These are phyloP conservation scores for Azolla pinnata DNA, from an alignment of 75 land plant genomes.

Conservation along the genomic window DNA sequence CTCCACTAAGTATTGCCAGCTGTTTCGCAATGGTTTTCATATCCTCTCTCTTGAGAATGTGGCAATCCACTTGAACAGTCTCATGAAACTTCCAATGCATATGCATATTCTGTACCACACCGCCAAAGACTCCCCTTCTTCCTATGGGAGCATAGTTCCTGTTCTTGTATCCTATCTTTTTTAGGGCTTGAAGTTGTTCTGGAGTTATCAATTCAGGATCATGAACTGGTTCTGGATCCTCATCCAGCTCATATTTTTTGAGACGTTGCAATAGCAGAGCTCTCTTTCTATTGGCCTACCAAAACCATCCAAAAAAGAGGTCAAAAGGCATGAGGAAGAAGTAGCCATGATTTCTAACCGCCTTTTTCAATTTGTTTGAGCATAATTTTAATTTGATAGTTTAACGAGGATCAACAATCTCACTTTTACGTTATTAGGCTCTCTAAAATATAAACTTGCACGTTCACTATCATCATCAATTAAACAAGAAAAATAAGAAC, in stretches of 20 bases:
- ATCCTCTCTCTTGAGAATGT: slow-evolving; percentile 82
- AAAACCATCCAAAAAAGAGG: neutral
- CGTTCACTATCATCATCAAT: too few species aligned
- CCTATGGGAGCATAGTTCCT: slow-evolving; percentile 94
- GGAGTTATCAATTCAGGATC: slow-evolving; percentile 88
- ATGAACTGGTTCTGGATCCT: slow-evolving; percentile 69
- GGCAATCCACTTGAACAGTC: slow-evolving; percentile 90
- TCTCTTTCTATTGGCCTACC: slow-evolving; percentile 82
- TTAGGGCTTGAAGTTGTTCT: slow-evolving; percentile 86
- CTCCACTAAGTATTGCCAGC: slow-evolving; percentile 94
- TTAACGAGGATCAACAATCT: too few species aligned
- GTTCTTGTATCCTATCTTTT: slow-evolving; percentile 85
- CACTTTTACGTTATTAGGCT: too few species aligned
- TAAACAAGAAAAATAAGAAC: too few species aligned
- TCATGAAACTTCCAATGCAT: slow-evolving; percentile 99
- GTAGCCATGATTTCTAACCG: neutral
- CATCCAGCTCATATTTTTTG: slow-evolving; percentile 83
- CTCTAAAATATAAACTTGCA: too few species aligned
- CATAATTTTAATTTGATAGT: too few species aligned
- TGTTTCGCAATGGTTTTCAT: slow-evolving; percentile 81
- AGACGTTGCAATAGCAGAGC: slow-evolving; percentile 70
- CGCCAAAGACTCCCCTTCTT: slow-evolving; percentile 94
- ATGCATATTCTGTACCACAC: slow-evolving; percentile 98
- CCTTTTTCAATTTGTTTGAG: too few species aligned
- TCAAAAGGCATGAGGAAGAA: too few species aligned